Percentiles rank a stretch among this genome's conserved stretches.
Conservation (phyloP, 768 basidiomycete genomes). For the Aureoboletus auriporus region DNA sequence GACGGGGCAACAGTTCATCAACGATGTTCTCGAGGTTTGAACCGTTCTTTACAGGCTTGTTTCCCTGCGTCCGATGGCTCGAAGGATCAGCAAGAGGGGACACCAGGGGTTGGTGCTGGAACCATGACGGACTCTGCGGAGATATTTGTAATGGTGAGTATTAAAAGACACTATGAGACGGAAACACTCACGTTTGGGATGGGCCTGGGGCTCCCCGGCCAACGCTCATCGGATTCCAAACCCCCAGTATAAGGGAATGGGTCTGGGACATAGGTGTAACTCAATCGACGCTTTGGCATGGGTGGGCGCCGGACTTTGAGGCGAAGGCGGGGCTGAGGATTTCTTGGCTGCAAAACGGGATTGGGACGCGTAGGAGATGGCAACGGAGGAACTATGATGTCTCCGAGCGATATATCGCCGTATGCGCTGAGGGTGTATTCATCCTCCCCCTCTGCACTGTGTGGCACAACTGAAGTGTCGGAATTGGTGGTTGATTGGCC, state of each 20-base stretch:
- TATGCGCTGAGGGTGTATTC: constrained; percentile 40
- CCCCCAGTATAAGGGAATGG: background rate
- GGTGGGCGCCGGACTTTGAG: constrained; percentile 25
- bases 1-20: constrained; percentile 10
- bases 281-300: constrained; percentile 23
- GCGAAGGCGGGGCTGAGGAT: constrained; percentile 17
- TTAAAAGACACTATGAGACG: background rate
- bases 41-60: background rate
- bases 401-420: constrained; percentile 43
- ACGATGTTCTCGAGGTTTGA: constrained; percentile 13
- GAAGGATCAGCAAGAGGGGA: constrained; percentile 2
- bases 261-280: constrained; percentile 8
- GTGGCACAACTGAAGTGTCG: background rate
- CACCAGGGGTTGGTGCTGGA: constrained; percentile 12
- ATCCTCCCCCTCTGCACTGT: constrained; percentile 22
- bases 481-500: background rate
- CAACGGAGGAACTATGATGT: constrained; percentile 33
- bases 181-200: constrained; percentile 10
- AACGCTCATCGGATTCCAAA: constrained; percentile 1
- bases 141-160: background rate
- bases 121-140: constrained; percentile 7
- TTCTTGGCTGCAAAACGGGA: background rate
- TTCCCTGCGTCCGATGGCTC: background rate
- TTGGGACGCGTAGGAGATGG: background rate
- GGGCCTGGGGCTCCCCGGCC: constrained; percentile 16